Evolutionary conservation across 1,139 yeast genomes (phyloP), one percentile per base, ranked within the genome.

Genomic region (Scheffersomyces quercinus): DNA sequence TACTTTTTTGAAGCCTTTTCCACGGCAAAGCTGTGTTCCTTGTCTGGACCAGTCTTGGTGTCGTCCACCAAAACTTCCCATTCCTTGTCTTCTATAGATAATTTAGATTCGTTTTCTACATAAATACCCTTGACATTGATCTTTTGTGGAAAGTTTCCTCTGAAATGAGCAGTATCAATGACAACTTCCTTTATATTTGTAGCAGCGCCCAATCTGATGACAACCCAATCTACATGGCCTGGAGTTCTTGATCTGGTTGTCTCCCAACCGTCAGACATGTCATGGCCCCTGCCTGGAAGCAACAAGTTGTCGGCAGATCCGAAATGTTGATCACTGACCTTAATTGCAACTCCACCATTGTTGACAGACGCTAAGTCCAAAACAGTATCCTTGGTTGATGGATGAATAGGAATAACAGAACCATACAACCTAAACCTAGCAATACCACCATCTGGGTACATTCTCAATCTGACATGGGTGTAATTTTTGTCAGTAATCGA

Each of bases 221-320:
- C 77, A 3, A 82, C 96, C 97, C 97, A 91, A 70, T 91, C 98
- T 33, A 79, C 82, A 63, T 91, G 98, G 35, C 88, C 91, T 3
- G 83, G 79, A 14, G 70, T 76, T 63, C 98, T 79, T 1, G 97
- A 88, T 61, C 98, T 81, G 54, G 81, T 81, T n/a, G 98, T 91
- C 65, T 91, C 98, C 98, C 98, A 91, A 12, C 99, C 99, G 59
- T 93, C 97, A 38, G 95, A 83, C 98, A 93, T 91, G 65, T 91
- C 97, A 54, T 77, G 81, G 38, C 99, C 99, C 50, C 97, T 81
- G 9, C 98, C 98, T 3, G 97, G 97, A 46, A 93, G 75, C 45
- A 91, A 70, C 52, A 91, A 73, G 67, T 91, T 91, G 63, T 87
- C 95, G 33, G 91, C 96, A 35, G 90, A 78, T 33, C 97, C 96